Base-by-base conservation (phyloP, 106 monocot species). In the Vanilla planifolia region DNA sequence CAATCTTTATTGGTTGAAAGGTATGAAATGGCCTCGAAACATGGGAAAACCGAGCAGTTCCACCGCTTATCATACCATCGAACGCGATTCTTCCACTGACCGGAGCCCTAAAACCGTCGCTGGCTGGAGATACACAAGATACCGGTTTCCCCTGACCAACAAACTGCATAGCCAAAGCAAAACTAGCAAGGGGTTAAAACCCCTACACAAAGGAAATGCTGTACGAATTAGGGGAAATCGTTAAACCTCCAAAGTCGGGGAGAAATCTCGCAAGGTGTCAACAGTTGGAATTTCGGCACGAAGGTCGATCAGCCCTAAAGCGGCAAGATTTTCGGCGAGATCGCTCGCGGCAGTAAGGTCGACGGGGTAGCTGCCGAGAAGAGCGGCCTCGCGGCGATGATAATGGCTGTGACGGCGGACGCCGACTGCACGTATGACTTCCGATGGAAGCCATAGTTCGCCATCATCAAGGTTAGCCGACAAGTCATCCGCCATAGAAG, bases 401-500 rank as follows among this genome's bases (percentile, higher is more conserved):
- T 50, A 2, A 7, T 53, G 53, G 53, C n/a, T n/a, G n/a, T n/a
- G n/a, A 16, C 53, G 73, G 45, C 21, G 26, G 43, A 57, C 32
- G 34, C 58, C 75, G 10, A 80, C 35, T 6, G 71, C 75, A 14
- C 63, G 23, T 39, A 67, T 50, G 26, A 80, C 67, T 43, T 63
- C 66, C 3, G 75, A 28, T 25, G 80, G 75, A 0, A 75, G 75
- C 75, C 80, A 75, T 23, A 71, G 75, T 71, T 80, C 75, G 48
- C 80, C 75, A 63, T 75, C 80, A 63, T 75, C 75, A 8, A 75
- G 58, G 42, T 76, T 60, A 14, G 70, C 65, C 14, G 51, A 48
- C 25, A 70, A 70, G 14, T 62, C 67, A 13, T 61, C 55, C 33
- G 80, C 70, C 80, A 74, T 75, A 1, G 33, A 35, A n/a, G 1